Base-by-base conservation (phyloP, 805 yeast species). In the Ogataea henricii region DNA sequence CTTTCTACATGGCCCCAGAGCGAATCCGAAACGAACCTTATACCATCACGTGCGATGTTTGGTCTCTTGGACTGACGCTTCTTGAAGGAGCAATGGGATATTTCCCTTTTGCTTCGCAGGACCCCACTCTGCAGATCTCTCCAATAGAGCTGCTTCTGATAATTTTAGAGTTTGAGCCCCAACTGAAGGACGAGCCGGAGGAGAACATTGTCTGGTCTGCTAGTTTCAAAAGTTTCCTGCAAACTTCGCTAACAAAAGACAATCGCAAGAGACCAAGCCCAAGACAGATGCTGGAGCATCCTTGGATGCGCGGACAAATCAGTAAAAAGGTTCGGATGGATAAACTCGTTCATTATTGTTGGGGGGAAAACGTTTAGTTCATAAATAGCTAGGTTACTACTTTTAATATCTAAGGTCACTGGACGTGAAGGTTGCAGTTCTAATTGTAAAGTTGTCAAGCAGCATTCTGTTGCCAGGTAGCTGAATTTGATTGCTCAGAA, bases 1-100 rank as follows among this genome's bases (percentile, higher is more conserved):
- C 96, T 9, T 92, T 89, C 64, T 94, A 94, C 67, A 94, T 94
- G 99, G 98, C 99, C 0, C 99, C 99, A 0, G 99, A 94, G 67
- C 77, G 99, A 58, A 92, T 94, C 43, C 88, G 88, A 71, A 97
- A 97, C 23, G 92, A 89, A 62, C 94, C 97, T 1, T 94, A 94
- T 63, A 86, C 96, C 9, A 97, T 92, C 3, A 88, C 96, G 3
- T 85, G 95, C 59, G 99, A 94, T 64, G 92, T 94, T 13, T 94
- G 99, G 99, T 90, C 97, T 1, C 69, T 94, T 26, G 99, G 99
- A 0, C 73, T 94, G 48, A 91, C 98, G 1, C 70, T 94, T 40
- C 71, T 94, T 60, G 99, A 94, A 63, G 97, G 92, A 22, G 97
- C 98, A 3, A 83, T 81, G 61, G 96, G 96, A n/a, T 73, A 78